Base-by-base conservation (phyloP, 805 yeast genomes). In the Candida coquimbonensis region DNA sequence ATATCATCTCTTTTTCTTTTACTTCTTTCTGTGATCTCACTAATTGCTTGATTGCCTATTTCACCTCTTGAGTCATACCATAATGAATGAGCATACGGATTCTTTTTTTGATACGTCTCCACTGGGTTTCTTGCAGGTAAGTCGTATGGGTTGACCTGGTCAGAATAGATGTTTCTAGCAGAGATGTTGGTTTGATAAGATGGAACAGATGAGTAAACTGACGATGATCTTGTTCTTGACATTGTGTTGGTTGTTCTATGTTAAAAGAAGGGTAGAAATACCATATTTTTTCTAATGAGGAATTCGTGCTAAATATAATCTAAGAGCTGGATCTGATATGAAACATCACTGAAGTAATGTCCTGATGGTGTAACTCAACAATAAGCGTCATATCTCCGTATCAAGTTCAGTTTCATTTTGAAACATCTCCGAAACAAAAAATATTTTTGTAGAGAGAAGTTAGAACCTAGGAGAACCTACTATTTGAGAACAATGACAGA, bases 51-150 rank as follows among this genome's bases (percentile, higher is more conserved):
- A 9, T 66, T 64, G 25, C 65, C 62, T 36, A 61, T 47, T 36
- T 57, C 59, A 5, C 63, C 65, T 3, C 68, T 63, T 24, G 72
- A 54, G 9, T 64, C 53, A 41, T 56, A 61, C 77, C 77, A 73
- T 14, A 72, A 49, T 1, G 75, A 70, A 36, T 62, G 59, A 0
- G 75, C 63, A 52, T 72, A 72, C 0, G 77, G 77, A 44, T 73
- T 72, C 1, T 17, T 9, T 2, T 33, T 19, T 14, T 49, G 42
- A 36, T 49, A 51, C 19, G 36, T 43, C 16, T 38, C 42, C 3
- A 63, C 49, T 5, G 57, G 48, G 36, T 53, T 47, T 16, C 50
- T 53, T 4, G 58, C 49, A 1, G 59, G 60, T 34, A 11, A 4
- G 8, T 34, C 36, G 6, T 34, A 9, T n/a, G 36, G 16, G 2